These are phyloP conservation scores for Copromyces sp. DNA, from an alignment of 495 filamentous ascomycete genomes.

Conservation along the genomic window DNA sequence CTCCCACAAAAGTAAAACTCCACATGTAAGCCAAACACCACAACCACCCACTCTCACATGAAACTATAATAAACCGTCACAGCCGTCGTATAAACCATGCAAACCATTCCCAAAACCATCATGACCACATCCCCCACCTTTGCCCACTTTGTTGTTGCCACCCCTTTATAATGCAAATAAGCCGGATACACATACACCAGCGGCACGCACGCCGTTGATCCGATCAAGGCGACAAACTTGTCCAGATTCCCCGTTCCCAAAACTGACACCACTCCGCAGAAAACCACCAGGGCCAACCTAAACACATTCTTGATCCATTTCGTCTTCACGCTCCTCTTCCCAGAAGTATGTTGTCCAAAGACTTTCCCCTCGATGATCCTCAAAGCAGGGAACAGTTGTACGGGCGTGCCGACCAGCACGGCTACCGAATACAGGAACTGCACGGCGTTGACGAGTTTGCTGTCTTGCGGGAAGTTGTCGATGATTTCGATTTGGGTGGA, in stretches of 20 bases:
- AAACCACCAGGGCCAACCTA: slow-evolving; percentile 34
- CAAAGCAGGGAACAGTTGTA: slow-evolving; percentile 55
- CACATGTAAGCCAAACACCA: neutral
- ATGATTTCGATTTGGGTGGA: slow-evolving; percentile 52
- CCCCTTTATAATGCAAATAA: slow-evolving; percentile 48
- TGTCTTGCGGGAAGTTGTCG: slow-evolving; percentile 52
- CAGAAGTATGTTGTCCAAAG: slow-evolving; percentile 43
- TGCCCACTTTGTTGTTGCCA: slow-evolving; percentile 37
- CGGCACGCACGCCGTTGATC: slow-evolving; percentile 60
- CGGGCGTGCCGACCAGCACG: slow-evolving; percentile 50
- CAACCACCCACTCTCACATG: neutral
- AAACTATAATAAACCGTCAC: slow-evolving; percentile 43
- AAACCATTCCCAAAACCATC: slow-evolving; percentile 44
- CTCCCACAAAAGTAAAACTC: neutral
- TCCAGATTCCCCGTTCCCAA: slow-evolving; percentile 50
- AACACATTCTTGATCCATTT: slow-evolving; percentile 63
- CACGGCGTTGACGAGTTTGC: slow-evolving; percentile 52
- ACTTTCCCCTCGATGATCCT: slow-evolving; percentile 48
- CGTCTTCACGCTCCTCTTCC: slow-evolving; percentile 39
- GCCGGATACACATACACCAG: slow-evolving; percentile 92
- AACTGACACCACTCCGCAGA: slow-evolving; percentile 43
- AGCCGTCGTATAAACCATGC: slow-evolving; percentile 53
- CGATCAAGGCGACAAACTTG: slow-evolving; percentile 55
- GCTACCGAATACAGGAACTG: slow-evolving; percentile 58
- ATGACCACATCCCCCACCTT: slow-evolving; percentile 44